Evolutionary conservation across 805 yeast genomes (phyloP).

Genomic region (Myxozyma monticola): DNA sequence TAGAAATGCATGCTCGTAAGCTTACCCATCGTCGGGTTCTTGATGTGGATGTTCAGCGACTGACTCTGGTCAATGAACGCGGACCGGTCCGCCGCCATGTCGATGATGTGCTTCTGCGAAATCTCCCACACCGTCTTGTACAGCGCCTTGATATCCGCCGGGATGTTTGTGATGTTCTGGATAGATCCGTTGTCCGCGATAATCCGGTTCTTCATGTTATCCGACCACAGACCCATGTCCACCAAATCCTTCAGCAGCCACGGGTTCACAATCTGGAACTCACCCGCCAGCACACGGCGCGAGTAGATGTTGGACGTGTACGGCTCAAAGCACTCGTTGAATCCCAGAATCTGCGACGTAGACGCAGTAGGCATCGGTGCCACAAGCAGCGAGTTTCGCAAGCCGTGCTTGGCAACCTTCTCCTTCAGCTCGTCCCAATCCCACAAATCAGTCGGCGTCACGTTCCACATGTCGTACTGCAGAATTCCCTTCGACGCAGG

Average conservation of each 20-base stretch:
- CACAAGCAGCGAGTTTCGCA: constrained; percentile 82
- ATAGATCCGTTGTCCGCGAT: constrained; percentile 81
- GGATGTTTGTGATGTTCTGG: constrained; percentile 71
- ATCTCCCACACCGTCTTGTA: constrained; percentile 97
- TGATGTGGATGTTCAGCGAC: constrained; percentile 83
- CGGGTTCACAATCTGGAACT: constrained; percentile 87
- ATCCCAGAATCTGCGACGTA: constrained; percentile 92
- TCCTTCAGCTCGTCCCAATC: constrained; percentile 79
- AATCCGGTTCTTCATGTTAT: constrained; percentile 72
- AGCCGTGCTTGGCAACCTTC: constrained; percentile 60
- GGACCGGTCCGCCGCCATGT: constrained; percentile 79
- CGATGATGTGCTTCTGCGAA: constrained; percentile 79
- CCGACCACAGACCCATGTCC: constrained; percentile 80
- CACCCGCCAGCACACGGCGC: constrained; percentile 90
- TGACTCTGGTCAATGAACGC: constrained; percentile 85
- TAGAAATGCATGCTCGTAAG: constrained; percentile 97
- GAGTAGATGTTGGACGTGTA: constrained; percentile 89
- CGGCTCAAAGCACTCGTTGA: constrained; percentile 95
- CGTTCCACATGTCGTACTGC: constrained; percentile 87
- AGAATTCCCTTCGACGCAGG: constrained; percentile 85
- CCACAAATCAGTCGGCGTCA: constrained; percentile 74
- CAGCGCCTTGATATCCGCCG: constrained; percentile 69
- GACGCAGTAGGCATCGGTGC: constrained; percentile 99
- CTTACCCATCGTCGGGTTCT: constrained; percentile 92
- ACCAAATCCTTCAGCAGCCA: constrained; percentile 80